Evolutionary conservation across 164 flowering plant genomes (phyloP).

Genomic region (Vitis labrusca): DNA sequence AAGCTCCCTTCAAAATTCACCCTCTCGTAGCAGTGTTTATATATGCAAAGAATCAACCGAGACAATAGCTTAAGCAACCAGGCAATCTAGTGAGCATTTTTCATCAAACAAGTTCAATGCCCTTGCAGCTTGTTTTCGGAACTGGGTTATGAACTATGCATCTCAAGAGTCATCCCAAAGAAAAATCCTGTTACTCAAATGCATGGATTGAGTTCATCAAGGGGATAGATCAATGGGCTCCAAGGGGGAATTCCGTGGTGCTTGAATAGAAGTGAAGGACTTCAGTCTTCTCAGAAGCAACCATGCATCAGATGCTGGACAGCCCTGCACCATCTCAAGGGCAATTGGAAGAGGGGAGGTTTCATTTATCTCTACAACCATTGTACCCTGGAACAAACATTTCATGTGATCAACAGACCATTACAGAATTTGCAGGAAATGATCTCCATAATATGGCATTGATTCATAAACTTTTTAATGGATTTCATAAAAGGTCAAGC

Average conservation of each 20-base stretch:
- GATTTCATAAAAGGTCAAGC: too few species aligned
- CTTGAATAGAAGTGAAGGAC: slow-evolving; percentile 23
- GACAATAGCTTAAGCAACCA: too few species aligned
- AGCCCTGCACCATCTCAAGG: slow-evolving; percentile 78
- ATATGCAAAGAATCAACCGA: too few species aligned
- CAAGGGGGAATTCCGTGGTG: slow-evolving; percentile 7
- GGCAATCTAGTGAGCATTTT: too few species aligned
- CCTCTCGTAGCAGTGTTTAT: too few species aligned
- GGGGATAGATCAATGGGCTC: slow-evolving; percentile 65
- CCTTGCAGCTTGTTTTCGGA: background rate
- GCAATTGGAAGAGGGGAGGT: slow-evolving; percentile 62
- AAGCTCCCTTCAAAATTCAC: too few species aligned
- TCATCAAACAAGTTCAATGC: too few species aligned
- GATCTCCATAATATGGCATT: too few species aligned
- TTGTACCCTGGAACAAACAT: slow-evolving; percentile 58
- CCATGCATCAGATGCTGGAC: slow-evolving; percentile 72
- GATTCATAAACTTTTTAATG: too few species aligned
- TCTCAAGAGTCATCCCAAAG: background rate
- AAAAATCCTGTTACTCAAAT: background rate
- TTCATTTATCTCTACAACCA: slow-evolving; percentile 65
- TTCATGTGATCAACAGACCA: background rate
- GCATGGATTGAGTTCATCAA: slow-evolving; percentile 20
- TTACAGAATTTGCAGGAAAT: too few species aligned
- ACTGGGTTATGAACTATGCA: background rate
- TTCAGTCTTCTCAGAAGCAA: slow-evolving; percentile 64